A percentile compares a stretch with the other conserved stretches of the same genome.
These are phyloP conservation scores for Abelmoschus esculentus DNA, from an alignment of 345 rosid species.

Conservation along the genomic window DNA sequence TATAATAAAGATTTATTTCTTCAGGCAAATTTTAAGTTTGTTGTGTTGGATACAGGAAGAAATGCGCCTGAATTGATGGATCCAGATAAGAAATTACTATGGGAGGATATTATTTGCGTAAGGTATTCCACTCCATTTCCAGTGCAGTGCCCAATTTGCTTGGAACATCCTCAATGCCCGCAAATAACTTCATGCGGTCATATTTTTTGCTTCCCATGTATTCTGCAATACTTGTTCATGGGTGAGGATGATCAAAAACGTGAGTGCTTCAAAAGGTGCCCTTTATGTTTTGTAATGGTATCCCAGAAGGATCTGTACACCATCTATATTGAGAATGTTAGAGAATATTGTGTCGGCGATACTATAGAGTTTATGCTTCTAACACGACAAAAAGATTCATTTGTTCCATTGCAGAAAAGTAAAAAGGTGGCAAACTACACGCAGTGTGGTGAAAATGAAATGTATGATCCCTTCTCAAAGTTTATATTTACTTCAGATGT, in stretches of 20 bases:
- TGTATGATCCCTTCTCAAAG: constrained; percentile 58
- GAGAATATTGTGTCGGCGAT: constrained; percentile 56
- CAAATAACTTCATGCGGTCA: constrained; percentile 98
- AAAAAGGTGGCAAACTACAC: constrained; percentile 17
- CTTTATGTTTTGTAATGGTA: constrained; percentile 84
- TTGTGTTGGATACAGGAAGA: constrained; percentile 68
- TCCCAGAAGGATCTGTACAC: constrained; percentile 77
- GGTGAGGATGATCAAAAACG: constrained; percentile 62
- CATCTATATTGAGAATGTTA: constrained; percentile 63
- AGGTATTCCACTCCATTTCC: constrained; percentile 71
- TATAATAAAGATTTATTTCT: constrained; percentile 88
- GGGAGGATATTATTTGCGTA: constrained; percentile 90
- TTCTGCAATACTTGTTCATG: constrained; percentile 65
- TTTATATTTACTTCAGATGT: constrained; percentile 76
- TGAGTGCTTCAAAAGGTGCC: constrained; percentile 72
- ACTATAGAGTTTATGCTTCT: constrained; percentile 68
- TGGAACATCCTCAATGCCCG: constrained; percentile 86
- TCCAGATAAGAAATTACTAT: constrained; percentile 79
- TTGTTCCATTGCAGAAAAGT: constrained; percentile 39
- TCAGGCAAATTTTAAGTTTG: constrained; percentile 93
- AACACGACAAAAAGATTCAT: constrained; percentile 67
- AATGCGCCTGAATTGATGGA: constrained; percentile 62
- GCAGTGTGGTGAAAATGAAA: constrained; percentile 20
- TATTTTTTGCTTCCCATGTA: constrained; percentile 89
- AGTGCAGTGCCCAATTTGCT: constrained; percentile 92